Percentiles rank a stretch among this genome's conserved stretches.
phyloP scores from a whole-genome alignment of 805 yeast species.

The Saturnispora zaruensis region DNA sequence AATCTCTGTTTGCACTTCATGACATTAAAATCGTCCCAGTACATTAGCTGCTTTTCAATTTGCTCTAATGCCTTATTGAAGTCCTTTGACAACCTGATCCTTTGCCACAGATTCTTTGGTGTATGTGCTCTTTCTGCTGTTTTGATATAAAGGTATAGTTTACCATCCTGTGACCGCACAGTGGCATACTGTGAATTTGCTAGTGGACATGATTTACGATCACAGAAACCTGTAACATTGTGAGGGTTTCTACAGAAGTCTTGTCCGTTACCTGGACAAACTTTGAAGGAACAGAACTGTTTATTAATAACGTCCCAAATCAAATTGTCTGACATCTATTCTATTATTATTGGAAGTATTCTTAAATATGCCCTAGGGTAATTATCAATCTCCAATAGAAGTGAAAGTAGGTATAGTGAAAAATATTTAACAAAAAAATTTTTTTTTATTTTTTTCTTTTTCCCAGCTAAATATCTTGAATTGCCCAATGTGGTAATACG shows the following conservation, averaged over 20 bases:
- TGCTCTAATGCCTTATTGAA: conserved; percentile 82
- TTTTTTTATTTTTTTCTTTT: not conserved
- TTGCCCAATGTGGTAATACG: not conserved
- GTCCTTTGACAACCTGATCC: conserved; percentile 83
- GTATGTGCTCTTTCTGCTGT: conserved; percentile 97
- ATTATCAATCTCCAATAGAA: not conserved
- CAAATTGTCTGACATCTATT: conserved; percentile 37
- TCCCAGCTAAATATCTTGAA: not conserved
- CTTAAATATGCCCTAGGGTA: not conserved
- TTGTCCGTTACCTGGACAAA: conserved; percentile 63
- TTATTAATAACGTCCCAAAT: conserved; percentile 97
- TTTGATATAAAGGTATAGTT: conserved; percentile 82
- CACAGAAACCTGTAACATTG: conserved; percentile 90
- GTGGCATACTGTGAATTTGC: conserved; percentile 93
- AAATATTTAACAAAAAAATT: not conserved
- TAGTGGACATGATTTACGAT: conserved; percentile 89
- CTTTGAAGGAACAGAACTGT: conserved; percentile 90
- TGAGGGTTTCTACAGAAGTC: conserved; percentile 93
- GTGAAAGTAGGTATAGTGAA: not conserved
- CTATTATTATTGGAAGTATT: not conserved
- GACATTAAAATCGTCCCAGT: conserved; percentile 87
- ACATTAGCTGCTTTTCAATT: conserved; percentile 75
- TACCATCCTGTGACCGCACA: conserved; percentile 71
- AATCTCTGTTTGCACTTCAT: conserved; percentile 95
- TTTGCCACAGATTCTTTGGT: conserved; percentile 91